A percentile compares a stretch with the other conserved stretches of the same genome.
Evolutionary conservation across 75 land plant genomes (phyloP).

Genomic region (Azolla pinnata): DNA sequence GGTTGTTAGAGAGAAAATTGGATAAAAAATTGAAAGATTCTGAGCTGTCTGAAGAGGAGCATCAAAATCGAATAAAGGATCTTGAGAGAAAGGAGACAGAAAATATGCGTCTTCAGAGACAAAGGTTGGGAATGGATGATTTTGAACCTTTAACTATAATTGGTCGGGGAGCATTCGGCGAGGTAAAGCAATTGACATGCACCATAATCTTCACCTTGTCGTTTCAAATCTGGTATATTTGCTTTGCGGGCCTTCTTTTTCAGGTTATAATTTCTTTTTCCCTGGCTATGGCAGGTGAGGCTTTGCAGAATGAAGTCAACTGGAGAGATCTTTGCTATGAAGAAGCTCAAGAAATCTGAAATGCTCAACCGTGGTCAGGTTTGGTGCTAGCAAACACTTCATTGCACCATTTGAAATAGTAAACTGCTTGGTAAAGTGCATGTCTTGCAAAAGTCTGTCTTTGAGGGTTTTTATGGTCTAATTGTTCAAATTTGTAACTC

Average conservation of each 20-base stretch:
- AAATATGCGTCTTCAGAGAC: conserved; percentile 70
- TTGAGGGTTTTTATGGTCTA: background rate
- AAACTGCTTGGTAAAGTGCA: background rate
- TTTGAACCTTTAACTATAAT: conserved; percentile 72
- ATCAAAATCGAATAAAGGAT: conserved; percentile 52
- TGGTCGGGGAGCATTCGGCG: conserved; percentile 81
- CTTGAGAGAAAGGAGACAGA: conserved; percentile 75
- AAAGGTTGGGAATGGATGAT: conserved; percentile 78
- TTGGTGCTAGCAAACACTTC: background rate
- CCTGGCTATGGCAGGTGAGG: conserved; percentile 48
- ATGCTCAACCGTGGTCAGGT: conserved; percentile 94
- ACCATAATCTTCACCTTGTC: too few species aligned
- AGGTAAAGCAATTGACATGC: conserved; percentile 38
- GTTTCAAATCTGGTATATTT: background rate
- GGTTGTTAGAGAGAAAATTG: conserved; percentile 51
- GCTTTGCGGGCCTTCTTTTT: background rate
- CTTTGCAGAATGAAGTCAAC: conserved; percentile 69
- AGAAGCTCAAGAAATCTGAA: conserved; percentile 85
- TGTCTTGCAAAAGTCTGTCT: background rate
- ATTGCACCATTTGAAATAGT: background rate
- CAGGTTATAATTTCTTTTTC: background rate
- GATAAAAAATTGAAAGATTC: conserved; percentile 48
- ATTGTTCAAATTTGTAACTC: background rate
- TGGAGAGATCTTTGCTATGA: conserved; percentile 83
- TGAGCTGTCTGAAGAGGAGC: conserved; percentile 62